Base-by-base conservation (phyloP, 345 rosid species). In the Bruguiera gymnorhiza region DNA sequence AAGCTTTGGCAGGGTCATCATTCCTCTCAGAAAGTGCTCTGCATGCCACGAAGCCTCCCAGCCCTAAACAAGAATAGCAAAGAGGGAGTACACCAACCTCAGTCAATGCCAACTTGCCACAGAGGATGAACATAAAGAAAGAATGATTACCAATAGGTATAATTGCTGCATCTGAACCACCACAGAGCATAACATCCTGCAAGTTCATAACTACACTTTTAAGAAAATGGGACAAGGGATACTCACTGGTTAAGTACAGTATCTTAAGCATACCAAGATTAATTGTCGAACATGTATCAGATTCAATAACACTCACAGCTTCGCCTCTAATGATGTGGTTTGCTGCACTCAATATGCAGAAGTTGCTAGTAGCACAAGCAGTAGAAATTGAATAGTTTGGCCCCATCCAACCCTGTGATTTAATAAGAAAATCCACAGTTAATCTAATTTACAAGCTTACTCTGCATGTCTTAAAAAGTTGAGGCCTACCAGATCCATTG, bases 1-100 rank as follows among this genome's bases (percentile, higher is more conserved):
- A 93, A 81, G 98, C 98, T 87, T 78, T 91, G 73, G 96, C 68
- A 8, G 98, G 98, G 80, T 93, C 94, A 64, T 72, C 75, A 43
- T 93, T 93, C 86, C 96, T 85, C 78, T 89, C 87, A 6, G 98
- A 91, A 65, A 93, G 96, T 72, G 98, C 96, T 61, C 89, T 79
- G 81, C 92, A 88, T 63, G 98, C 98, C 65, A 89, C 88, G 69
- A 93, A 94, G 71, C 98, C 98, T 87, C 96, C 98, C 83, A 94
- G 75, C 73, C 76, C 55, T 46, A 73, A 74, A 21, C 10, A 10
- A 23, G 70, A 75, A 66, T 26, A 74, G 63, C 71, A 51, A 19
- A 59, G 72, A 55, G 59, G 34, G 70, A 73, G 53, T 13, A 43
- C 51, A 36, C 64, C 60, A 54, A 54, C 67, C 37, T 31, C 66